Evolutionary conservation across 176 grass and related monocot species (phyloP).

Genomic region (sorghum (Sorghum bicolor)): Sorghum_bicolor_NCBIv3 NC_012871.2:74513501-74514000

Average conservation of each 20-base stretch:
- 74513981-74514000: neutral
- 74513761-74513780: neutral
- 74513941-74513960: neutral
- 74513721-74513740: neutral
- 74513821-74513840: conserved; percentile 16
- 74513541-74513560: neutral
- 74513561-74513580: neutral
- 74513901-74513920: neutral
- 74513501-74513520: conserved; percentile 1
- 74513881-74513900: neutral
- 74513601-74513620: neutral
- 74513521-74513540: neutral
- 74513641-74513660: neutral
- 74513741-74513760: neutral
- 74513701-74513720: neutral
- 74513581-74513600: neutral
- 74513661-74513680: neutral
- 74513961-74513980: neutral
- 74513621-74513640: neutral
- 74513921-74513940: neutral
- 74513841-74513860: neutral
- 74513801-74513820: neutral
- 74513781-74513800: neutral
- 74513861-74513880: neutral
- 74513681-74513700: neutral